Evolutionary conservation across 805 yeast species (phyloP), one percentile per base, ranked within the genome.

Genomic region (Kodamaea jinghongensis): DNA sequence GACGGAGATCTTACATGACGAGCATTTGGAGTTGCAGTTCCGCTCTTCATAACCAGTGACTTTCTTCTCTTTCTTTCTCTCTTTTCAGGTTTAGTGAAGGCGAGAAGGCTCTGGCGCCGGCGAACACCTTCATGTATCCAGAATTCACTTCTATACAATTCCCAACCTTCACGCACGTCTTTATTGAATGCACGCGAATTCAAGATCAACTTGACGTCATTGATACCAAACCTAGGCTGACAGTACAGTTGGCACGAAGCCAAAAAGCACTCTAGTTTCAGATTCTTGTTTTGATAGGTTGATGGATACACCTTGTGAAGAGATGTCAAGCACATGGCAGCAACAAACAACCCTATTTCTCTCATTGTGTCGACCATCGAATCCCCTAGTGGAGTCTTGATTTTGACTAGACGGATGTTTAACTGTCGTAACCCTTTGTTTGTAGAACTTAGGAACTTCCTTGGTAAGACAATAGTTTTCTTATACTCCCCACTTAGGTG

Each of bases 121-220:
- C 88, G 72, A 2, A 79, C 76, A 1, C 87, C 86, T 57, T 89
- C 96, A 50, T 83, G 74, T 15, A 81, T 78, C 97, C 98, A 93
- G 56, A 89, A 93, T 58, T 90, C 97, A 49, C 86, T 86, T 44
- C 99, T 65, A 54, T 90, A 91, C 29, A 88, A 61, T 54, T 91
- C 99, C 98, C 99, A 91, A 7, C 88, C 90, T 58, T 90, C 96
- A 46, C 96, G 74, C 5, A 85, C 78, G 35, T 85, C 90, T 0
- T 93, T 80, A 44, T 79, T 78, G 61, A 91, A 93, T 1, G 82
- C 81, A 36, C 96, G 69, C 3, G 97, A 85, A 42, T 83, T 83
- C 40, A 93, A 67, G 7, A 87, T 84, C 6, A 93, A 58, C 57
- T 89, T 90, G 9, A 90, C 88, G 48, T 86, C 88, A 17, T 77